phyloP scores from a whole-genome alignment of 306 rosid species.

The Medicago lupulina region DNA sequence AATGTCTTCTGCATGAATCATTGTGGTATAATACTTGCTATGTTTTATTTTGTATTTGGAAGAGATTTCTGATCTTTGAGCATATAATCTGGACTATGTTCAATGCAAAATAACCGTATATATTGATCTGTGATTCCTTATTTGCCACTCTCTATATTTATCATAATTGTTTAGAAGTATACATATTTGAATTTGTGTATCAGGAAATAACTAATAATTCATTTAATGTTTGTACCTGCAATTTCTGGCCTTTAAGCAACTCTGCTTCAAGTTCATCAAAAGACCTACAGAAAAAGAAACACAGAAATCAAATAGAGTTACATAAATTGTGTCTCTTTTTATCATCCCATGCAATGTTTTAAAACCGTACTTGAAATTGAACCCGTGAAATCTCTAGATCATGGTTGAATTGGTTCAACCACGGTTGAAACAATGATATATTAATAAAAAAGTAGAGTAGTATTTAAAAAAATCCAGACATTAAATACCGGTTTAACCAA shows the following conservation, averaged over 20 bases:
- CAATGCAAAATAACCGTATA: neutral
- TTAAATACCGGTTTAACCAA: neutral
- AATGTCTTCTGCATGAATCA: too few relatives aligned
- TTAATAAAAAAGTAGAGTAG: too few relatives aligned
- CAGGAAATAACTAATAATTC: neutral
- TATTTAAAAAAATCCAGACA: too few relatives aligned
- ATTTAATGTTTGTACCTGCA: constrained; percentile 66
- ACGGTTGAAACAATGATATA: too few relatives aligned
- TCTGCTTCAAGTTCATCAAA: constrained; percentile 90
- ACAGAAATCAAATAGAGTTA: constrained; percentile 13
- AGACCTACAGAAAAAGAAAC: constrained; percentile 55
- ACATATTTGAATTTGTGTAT: neutral
- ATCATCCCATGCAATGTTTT: neutral
- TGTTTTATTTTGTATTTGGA: too few relatives aligned
- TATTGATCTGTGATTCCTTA: neutral
- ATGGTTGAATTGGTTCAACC: neutral
- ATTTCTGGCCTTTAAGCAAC: constrained; percentile 87
- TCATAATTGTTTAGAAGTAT: neutral
- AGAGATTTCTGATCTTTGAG: too few relatives aligned
- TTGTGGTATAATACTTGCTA: too few relatives aligned
- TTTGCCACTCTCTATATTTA: neutral
- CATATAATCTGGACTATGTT: neutral
- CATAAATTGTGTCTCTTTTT: neutral
- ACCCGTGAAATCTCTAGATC: neutral
- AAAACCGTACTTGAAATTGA: neutral